Base-by-base conservation (phyloP, 2,329 filamentous ascomycete genomes). In the Fusarium liriodendri region DNA sequence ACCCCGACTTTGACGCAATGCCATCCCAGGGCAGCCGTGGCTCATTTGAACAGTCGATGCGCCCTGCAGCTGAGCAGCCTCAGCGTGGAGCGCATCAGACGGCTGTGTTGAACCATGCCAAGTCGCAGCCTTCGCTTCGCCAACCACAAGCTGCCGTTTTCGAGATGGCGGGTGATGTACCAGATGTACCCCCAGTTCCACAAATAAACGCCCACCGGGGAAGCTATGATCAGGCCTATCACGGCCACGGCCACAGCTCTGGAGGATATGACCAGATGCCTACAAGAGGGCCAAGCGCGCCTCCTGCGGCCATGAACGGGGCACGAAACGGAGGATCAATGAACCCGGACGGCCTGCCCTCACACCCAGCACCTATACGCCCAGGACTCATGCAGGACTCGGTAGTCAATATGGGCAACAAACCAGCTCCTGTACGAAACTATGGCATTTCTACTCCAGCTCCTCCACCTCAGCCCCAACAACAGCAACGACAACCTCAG, bases 111-210 rank as follows among this genome's bases (percentile, higher is more conserved):
- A 89, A 85, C 67, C 87, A 88, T 69, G 89, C 90, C 18, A 91
- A 91, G 73, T 94, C 92, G 13, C 92, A 94, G 78, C 91, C 92
- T 33, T 89, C 93, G 78, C 82, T 93, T 67, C 86, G 89, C 38
- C 87, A 90, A 73, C 87, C 89, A 5, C 90, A 93, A 76, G 86
- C 90, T 3, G 93, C 93, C 10, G 87, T 93, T 1, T 95, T 95
- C 74, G 94, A 95, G 77, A 92, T 95, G 88, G 91, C 89, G 2
- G 87, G 85, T 29, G 91, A 94, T 75, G 85, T 87, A 22, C 90
- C 89, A 25, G 84, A 86, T 4, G 82, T 91, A 33, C 90, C 91
- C 13, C 85, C 83, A 45, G 83, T 87, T 78, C 87, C 83, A 18
- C 60, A 62, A 14, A 64, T 69, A 42, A 62, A 79, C 67, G 69